Evolutionary conservation across 352 stramenopile species (phyloP).

Genomic region (Ophiocytium majus): DNA sequence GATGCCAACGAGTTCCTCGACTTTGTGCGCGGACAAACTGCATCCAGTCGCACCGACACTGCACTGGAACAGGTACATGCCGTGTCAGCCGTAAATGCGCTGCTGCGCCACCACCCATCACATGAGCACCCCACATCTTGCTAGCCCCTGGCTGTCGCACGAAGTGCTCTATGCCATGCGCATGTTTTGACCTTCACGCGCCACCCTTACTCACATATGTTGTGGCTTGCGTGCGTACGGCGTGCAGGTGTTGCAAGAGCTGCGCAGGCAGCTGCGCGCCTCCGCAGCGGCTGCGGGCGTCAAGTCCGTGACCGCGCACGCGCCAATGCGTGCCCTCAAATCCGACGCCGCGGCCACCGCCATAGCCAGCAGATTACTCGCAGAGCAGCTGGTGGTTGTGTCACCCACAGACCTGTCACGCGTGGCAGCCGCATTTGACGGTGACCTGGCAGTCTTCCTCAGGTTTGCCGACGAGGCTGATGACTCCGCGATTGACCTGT

Average conservation of each 20-base stretch:
- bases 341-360: background rate
- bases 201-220: too few species aligned
- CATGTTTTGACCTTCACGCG: background rate
- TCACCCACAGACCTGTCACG: background rate
- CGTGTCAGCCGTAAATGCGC: too few species aligned
- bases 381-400: background rate
- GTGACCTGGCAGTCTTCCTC: background rate
- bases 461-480: background rate
- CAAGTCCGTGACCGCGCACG: background rate
- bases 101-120: too few species aligned
- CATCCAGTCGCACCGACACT: background rate
- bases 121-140: background rate
- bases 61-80: conserved; percentile 9
- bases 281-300: background rate
- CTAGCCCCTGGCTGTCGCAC: too few species aligned
- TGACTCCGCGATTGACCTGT: background rate
- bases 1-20: conserved; percentile 41
- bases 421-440: background rate
- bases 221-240: background rate
- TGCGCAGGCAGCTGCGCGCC: background rate
- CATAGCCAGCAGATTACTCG: background rate
- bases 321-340: background rate
- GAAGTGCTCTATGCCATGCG: too few species aligned
- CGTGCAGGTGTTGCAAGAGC: background rate
- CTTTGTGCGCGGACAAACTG: conserved; percentile 14